Base-by-base conservation (phyloP, 1,284 basidiomycete genomes). In the Ustilago loliicola region DNA sequence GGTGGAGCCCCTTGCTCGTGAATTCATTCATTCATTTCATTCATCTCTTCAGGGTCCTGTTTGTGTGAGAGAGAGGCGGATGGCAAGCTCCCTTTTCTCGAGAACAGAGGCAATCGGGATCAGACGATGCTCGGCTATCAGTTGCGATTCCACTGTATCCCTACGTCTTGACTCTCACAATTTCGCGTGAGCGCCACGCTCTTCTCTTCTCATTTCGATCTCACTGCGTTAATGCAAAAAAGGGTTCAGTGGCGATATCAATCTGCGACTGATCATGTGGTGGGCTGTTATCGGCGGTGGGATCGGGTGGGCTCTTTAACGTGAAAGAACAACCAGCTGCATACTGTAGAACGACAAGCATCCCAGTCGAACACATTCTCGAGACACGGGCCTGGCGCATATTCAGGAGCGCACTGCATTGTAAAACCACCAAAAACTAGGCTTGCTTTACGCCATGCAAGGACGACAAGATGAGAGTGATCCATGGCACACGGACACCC, bases 121-220 rank as follows among this genome's bases (percentile, higher is more conserved):
- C 47, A 50, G 25, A 29, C 47, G 27, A 50, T 50, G 47, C 47
- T 50, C 25, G 47, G 47, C 47, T 50, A 50, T 25, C 48, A 29
- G 5, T 23, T 0, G 13, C 48, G 48, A 50, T 50, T 9, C 17
- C 23, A 27, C 13, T 50, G 21, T 8, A 21, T 23, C 45, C 15
- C n/a, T n/a, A 23, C 45, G 19, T 11, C 45, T 48, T 48, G 7
- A 27, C 45, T 48, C 45, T 48, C 45, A 48, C 45, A n/a, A 6
- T 25, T 19, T 48, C 45, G n/a, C 27, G 27, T 29, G 25, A 21
- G n/a, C 42, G 42, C 42, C 48, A 27, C 17, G 19, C 15, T 15
- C 27, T 25, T 23, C 21, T 48, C n/a, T 7, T 25, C 10, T 25
- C 45, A 3, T 48, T 17, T 25, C 8, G 10, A n/a, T 23, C 45